These are phyloP conservation scores for Fusarium albidum DNA, from an alignment of 2,329 filamentous ascomycete species.

Conservation along the genomic window DNA sequence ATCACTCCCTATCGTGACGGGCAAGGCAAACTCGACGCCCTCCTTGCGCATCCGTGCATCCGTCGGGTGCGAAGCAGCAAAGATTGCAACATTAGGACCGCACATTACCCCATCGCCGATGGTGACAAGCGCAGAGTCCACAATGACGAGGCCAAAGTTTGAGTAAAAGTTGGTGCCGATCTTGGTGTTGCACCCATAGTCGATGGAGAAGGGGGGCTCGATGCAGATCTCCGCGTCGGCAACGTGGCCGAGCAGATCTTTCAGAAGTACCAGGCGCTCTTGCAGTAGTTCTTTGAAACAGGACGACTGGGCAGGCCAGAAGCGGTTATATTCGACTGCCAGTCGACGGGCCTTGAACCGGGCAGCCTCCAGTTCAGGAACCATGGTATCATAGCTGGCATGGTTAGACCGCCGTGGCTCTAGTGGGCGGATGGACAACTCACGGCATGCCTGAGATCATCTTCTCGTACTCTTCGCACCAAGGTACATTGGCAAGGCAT, in stretches of 20 bases:
- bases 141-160: constrained; percentile 59
- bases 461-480: constrained; percentile 68
- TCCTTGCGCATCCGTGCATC: constrained; percentile 56
- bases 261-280: constrained; percentile 48
- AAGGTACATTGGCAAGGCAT: constrained; percentile 58
- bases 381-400: constrained; percentile 55
- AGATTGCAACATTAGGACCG: constrained; percentile 61
- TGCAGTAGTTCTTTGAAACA: too few species aligned
- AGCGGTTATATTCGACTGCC: constrained; percentile 61
- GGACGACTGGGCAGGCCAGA: too few species aligned
- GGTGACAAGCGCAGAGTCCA: constrained; percentile 60
- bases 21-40: constrained; percentile 57
- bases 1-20: constrained; percentile 57
- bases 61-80: constrained; percentile 60
- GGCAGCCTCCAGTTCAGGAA: constrained; percentile 52
- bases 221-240: constrained; percentile 59
- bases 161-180: constrained; percentile 66
- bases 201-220: constrained; percentile 65
- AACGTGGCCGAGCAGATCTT: constrained; percentile 48
- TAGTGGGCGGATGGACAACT: background rate
- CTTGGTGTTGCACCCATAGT: constrained; percentile 69
- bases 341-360: constrained; percentile 59
- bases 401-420: background rate
- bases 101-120: constrained; percentile 62
- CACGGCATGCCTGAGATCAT: constrained; percentile 72